Evolutionary conservation across 2,329 filamentous ascomycete genomes (phyloP), one percentile per base, ranked within the genome.

Genomic region (Helminthosporium solani): DNA sequence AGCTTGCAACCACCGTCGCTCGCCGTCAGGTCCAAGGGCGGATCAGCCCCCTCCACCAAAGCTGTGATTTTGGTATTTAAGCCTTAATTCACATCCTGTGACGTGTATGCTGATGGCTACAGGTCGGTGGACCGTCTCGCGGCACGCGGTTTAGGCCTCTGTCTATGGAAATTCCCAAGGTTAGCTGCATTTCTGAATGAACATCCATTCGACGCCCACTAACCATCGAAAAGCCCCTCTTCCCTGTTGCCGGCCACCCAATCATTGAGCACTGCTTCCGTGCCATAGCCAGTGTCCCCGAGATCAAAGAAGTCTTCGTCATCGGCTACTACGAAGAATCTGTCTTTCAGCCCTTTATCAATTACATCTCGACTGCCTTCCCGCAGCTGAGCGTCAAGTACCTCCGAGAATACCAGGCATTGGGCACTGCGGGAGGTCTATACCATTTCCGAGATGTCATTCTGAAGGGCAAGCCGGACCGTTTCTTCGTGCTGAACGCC

Each of bases 371-470:
- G 50, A 83, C 83, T 70, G 87, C 89, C 69, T 95, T 95, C 76
- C 90, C 91, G 43, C 83, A 89, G 67, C 84, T 97, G 63, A 84
- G 85, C 62, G 90, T 97, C 75, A 90, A 91, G 72, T 99, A 99
- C 76, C 83, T 99, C 43, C 88, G 94, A 68, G 94, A 99, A 78
- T 99, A 99, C 77, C 87, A 95, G 73, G 91, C 94, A 48, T 77
- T 99, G 52, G 94, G 94, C 68, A 97, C 94, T 12, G 94, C 94
- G 23, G 94, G 94, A 60, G 94, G 94, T 52, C 83, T 99, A 36
- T 99, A 97, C 81, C 94, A 97, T 77, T 97, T 99, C 84, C 90
- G 94, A 69, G 94, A 99, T 82, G 90, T 90, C 57, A 97, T 99
- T 68, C 84, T 97, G 71, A 97, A 96, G 78, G 91, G 92, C 67